These are phyloP conservation scores for Eucalyptus tenuipes DNA, from an alignment of 345 rosid genomes.

Conservation along the genomic window DNA sequence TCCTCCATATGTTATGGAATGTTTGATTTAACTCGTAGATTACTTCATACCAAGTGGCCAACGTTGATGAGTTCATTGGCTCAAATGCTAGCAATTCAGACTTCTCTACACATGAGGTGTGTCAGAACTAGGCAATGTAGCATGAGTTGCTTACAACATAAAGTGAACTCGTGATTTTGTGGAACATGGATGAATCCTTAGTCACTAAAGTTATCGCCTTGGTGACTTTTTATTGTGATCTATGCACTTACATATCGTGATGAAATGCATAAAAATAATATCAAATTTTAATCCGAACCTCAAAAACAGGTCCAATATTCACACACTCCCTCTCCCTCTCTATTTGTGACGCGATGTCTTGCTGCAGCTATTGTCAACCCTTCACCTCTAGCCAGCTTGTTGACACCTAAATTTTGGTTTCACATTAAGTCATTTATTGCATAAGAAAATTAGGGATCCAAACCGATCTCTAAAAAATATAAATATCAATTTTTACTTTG, in stretches of 20 bases:
- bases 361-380: background rate
- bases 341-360: background rate
- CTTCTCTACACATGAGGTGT: background rate
- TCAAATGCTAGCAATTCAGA: background rate
- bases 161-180: background rate
- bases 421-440: too few species aligned
- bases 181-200: background rate
- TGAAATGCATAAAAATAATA: too few species aligned
- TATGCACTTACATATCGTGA: background rate
- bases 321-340: background rate
- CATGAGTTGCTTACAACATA: too few species aligned
- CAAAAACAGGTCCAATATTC: background rate
- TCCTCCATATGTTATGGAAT: background rate
- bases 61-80: background rate
- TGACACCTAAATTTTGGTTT: too few species aligned
- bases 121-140: background rate
- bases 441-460: too few species aligned
- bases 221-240: background rate
- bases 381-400: background rate
- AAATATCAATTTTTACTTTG: too few species aligned
- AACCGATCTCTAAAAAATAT: too few species aligned
- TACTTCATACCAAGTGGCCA: background rate
- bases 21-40: background rate
- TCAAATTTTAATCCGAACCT: background rate
- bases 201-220: accelerated